phyloP scores from a whole-genome alignment of 768 basidiomycete species.

The Trametes maxima region DNA sequence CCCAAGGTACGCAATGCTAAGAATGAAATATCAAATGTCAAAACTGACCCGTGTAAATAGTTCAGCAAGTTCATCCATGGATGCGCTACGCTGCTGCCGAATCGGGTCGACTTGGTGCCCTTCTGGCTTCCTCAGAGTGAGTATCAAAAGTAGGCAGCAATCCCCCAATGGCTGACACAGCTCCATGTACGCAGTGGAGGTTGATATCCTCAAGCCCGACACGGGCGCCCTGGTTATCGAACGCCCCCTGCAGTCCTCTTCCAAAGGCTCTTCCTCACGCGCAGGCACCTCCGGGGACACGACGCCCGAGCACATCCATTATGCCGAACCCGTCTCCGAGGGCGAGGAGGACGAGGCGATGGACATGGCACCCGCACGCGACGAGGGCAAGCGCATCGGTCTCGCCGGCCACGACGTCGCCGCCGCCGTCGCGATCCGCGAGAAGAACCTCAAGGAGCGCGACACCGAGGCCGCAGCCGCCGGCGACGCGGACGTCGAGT shows the following conservation, averaged over 20 bases:
- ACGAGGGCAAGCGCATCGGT: conserved; percentile 83
- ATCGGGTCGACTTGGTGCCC: conserved; percentile 93
- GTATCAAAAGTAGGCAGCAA: conserved; percentile 18
- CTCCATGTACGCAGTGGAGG: conserved; percentile 66
- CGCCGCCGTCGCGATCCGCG: conserved; percentile 85
- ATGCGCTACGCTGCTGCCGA: conserved; percentile 88
- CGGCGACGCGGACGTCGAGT: conserved; percentile 27
- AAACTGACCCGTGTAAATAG: neutral
- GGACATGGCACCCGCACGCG: conserved; percentile 61
- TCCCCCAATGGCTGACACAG: neutral
- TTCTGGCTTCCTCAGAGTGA: conserved; percentile 98
- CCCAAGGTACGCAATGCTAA: conserved; percentile 78
- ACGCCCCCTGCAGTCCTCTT: conserved; percentile 60
- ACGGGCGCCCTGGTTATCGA: conserved; percentile 69
- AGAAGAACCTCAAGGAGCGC: conserved; percentile 65
- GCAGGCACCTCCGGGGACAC: conserved; percentile 46
- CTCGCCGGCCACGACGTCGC: conserved; percentile 73
- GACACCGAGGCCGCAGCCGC: neutral
- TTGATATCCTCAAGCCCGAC: conserved; percentile 91
- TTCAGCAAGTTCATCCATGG: conserved; percentile 93
- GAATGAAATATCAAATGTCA: neutral
- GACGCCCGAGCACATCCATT: conserved; percentile 45
- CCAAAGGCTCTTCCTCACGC: conserved; percentile 45
- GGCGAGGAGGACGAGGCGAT: conserved; percentile 89
- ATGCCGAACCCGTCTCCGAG: conserved; percentile 92